Base-by-base conservation (phyloP, 805 yeast genomes). In the Starmerella khaoyaiensis region DNA sequence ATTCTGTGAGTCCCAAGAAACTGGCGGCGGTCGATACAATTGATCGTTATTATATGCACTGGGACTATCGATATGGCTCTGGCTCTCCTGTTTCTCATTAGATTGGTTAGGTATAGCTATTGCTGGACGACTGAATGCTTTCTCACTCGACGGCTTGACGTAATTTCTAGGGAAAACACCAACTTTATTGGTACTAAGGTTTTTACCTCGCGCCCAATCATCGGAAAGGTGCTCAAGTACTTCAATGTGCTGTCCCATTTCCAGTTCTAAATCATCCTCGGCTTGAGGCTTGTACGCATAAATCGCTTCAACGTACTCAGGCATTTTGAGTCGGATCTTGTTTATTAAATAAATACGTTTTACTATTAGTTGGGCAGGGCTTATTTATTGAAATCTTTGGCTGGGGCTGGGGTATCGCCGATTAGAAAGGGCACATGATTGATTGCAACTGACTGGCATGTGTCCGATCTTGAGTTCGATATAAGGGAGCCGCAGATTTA, bases 161-260 rank as follows among this genome's bases (percentile, higher is more conserved):
- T 90, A 87, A 56, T 82, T 82, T 1, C 87, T 63, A 7, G 98
- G 98, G 63, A 90, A 86, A 53, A 86, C 76, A 29, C 97, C 98
- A 6, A 69, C 68, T 4, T 72, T 70, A 41, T 71, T 67, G 30
- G 66, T 55, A 14, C 63, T 61, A 31, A 46, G 29, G 39, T 52
- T 53, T 25, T 58, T 56, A 32, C 98, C 98, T 54, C 72, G 78
- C 80, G 90, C 84, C 98, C 98, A 87, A 53, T 84, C 87, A 26
- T 70, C 67, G 16, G 87, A 79, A 33, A 78, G 65, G 51, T 73
- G 79, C 54, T 84, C 93, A 5, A 72, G 39, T 4, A 90, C 71
- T 22, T 69, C 68, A 33, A 90, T 57, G 50, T 69, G 73, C 45
- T 79, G 87, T 38, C 93, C 96, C 26, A 61, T 66, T 24, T 48